Evolutionary conservation across 495 filamentous ascomycete species (phyloP).

Genomic region (Stereocaulon alpinum): DNA sequence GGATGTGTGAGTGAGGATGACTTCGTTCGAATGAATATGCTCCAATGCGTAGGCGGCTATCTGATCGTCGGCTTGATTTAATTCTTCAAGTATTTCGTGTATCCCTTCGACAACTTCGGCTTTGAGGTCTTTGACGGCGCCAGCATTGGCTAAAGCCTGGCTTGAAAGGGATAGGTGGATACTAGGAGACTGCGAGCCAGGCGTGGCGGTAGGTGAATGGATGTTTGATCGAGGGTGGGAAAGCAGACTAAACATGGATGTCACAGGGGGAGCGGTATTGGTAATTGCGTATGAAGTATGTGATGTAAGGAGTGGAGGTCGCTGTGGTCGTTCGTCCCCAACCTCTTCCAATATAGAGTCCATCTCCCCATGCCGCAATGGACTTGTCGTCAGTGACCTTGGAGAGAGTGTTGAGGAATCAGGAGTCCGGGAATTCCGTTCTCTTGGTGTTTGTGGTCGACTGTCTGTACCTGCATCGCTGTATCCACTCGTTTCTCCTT

Average conservation of each 20-base stretch:
- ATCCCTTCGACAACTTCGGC: conserved; percentile 87
- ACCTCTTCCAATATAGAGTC: conserved; percentile 5
- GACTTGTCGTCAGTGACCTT: conserved; percentile 34
- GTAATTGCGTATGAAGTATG: conserved; percentile 46
- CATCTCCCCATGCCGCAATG: conserved; percentile 27
- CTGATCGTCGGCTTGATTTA: conserved; percentile 78
- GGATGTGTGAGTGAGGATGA: conserved; percentile 73
- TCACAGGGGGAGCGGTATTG: conserved; percentile 31
- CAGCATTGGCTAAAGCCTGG: conserved; percentile 13
- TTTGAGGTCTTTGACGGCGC: conserved; percentile 48
- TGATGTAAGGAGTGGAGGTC: conserved; percentile 34
- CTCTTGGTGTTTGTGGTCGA: conserved; percentile 38
- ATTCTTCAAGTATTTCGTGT: conserved; percentile 82
- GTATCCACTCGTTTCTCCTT: conserved; percentile 46
- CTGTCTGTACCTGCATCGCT: conserved; percentile 41
- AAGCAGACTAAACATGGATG: conserved; percentile 80
- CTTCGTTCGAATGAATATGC: conserved; percentile 83
- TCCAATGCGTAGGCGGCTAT: conserved; percentile 77
- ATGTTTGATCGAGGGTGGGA: conserved; percentile 41
- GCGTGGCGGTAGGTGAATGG: conserved; percentile 35
- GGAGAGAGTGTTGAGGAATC: conserved; percentile 24
- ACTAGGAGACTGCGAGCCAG: conserved; percentile 33
- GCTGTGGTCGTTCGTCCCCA: background rate
- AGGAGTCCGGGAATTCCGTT: conserved; percentile 29
- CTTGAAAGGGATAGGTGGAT: conserved; percentile 22